A percentile compares a stretch with the other conserved stretches of the same genome.
phyloP scores from a whole-genome alignment of 345 rosid genomes.

The Euphorbia peplus region DNA sequence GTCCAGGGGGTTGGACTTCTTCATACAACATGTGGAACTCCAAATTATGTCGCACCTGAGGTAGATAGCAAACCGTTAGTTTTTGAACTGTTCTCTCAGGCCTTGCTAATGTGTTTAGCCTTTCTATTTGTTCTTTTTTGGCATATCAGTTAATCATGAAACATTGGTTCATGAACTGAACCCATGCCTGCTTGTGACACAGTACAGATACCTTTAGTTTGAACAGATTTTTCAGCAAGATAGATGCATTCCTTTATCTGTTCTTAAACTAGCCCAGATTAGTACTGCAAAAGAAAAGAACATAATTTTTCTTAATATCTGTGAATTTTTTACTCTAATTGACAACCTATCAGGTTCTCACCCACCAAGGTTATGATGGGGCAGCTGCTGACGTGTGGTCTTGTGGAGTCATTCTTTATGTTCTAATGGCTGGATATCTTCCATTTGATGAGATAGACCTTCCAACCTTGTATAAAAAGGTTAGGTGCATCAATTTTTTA shows the following conservation, averaged over 20 bases:
- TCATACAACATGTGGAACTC: constrained; percentile 95
- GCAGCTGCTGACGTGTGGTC: constrained; percentile 96
- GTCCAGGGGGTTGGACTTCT: constrained; percentile 60
- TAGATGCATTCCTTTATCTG: not conserved
- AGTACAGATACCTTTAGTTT: not conserved
- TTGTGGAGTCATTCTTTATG: constrained; percentile 87
- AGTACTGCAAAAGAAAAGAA: not conserved
- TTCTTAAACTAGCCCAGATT: not conserved
- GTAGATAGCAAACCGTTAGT: not conserved
- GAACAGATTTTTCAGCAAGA: not conserved
- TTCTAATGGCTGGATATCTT: constrained; percentile 82
- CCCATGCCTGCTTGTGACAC: not conserved
- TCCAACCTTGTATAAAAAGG: constrained; percentile 72
- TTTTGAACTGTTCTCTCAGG: not conserved
- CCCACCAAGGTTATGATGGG: constrained; percentile 75
- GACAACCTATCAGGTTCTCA: constrained; percentile 44
- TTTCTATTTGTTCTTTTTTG: not conserved
- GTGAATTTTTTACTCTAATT: constrained; percentile 12
- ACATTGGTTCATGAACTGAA: not conserved
- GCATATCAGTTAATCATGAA: not conserved
- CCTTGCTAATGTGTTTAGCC: not conserved
- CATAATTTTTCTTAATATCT: not conserved
- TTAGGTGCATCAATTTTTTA: constrained; percentile 25
- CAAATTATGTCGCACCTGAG: constrained; percentile 80
- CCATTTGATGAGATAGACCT: constrained; percentile 81